Percentiles rank a stretch among this genome's conserved stretches.
Conservation (phyloP, 768 basidiomycete species). For the Serpula lacrymans region DNA sequence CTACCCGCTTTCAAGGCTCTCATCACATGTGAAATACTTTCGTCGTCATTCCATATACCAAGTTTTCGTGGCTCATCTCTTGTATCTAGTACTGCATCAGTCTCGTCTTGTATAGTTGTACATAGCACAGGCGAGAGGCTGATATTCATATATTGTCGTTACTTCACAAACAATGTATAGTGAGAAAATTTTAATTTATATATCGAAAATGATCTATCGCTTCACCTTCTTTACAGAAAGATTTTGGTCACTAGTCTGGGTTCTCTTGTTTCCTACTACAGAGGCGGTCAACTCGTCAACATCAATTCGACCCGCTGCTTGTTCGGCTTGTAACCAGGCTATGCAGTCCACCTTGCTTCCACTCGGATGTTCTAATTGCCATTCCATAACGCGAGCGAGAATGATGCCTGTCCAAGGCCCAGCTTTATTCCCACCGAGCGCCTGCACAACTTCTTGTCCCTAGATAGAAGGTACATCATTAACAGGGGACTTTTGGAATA, state of each 20-base stretch:
- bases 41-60: constrained; percentile 1
- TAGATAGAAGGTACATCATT: constrained; percentile 27
- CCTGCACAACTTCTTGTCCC: constrained; percentile 65
- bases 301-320: constrained; percentile 42
- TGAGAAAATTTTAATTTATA: no score
- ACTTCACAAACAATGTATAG: no score
- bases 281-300: constrained; percentile 22
- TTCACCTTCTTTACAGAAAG: constrained; percentile 28
- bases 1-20: constrained; percentile 3
- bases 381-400: constrained; percentile 67
- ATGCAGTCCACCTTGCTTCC: constrained; percentile 64
- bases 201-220: constrained; percentile 10
- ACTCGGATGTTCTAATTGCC: constrained; percentile 80
- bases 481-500: neutral
- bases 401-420: constrained; percentile 71
- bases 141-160: no score
- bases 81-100: constrained; percentile 19
- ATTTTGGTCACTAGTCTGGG: constrained; percentile 13
- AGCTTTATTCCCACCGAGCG: constrained; percentile 51
- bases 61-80: constrained; percentile 8
- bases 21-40: constrained; percentile 3
- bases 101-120: constrained; percentile 3
- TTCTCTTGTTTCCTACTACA: constrained; percentile 22
- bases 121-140: no score
- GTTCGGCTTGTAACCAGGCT: constrained; percentile 63